Conservation (phyloP, 2,329 filamentous ascomycete species). For the Paracoccidioides lutzii region DNA sequence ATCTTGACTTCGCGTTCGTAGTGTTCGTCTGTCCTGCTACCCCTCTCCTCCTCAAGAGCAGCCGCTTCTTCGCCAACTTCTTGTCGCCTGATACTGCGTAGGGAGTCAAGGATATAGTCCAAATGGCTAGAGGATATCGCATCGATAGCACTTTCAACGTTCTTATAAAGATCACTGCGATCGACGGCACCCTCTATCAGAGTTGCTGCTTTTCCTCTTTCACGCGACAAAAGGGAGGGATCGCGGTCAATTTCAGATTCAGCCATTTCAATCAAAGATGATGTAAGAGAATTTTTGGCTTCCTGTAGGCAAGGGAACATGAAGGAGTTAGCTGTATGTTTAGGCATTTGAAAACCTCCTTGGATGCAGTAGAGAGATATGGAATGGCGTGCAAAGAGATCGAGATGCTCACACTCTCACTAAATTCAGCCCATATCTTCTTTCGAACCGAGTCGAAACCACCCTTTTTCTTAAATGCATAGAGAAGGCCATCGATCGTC, state of each 20-base stretch:
- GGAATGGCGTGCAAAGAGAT: neutral
- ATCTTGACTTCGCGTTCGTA: constrained; percentile 43
- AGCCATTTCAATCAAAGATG: constrained; percentile 42
- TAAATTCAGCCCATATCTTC: constrained; percentile 46
- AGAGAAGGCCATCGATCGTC: constrained; percentile 47
- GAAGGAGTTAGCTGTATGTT: neutral
- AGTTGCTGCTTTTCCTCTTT: constrained; percentile 49
- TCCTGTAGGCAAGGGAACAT: constrained; percentile 26
- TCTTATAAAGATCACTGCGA: constrained; percentile 48
- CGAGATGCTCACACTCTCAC: constrained; percentile 35
- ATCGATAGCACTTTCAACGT: constrained; percentile 43
- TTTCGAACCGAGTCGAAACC: constrained; percentile 52
- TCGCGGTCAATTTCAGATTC: constrained; percentile 51
- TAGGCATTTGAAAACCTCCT: neutral
- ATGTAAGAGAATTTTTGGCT: constrained; percentile 39
- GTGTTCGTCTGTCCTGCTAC: constrained; percentile 48
- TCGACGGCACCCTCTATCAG: constrained; percentile 53
- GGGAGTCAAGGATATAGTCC: constrained; percentile 39
- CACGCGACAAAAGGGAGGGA: constrained; percentile 46
- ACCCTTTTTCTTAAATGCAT: constrained; percentile 54
- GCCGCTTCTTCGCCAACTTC: constrained; percentile 48
- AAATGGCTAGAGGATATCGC: constrained; percentile 42
- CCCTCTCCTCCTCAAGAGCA: constrained; percentile 40
- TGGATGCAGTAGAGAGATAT: neutral
- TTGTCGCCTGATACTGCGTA: constrained; percentile 44